Conservation (phyloP, 1,139 yeast genomes). For the Candida glucosophila region DNA sequence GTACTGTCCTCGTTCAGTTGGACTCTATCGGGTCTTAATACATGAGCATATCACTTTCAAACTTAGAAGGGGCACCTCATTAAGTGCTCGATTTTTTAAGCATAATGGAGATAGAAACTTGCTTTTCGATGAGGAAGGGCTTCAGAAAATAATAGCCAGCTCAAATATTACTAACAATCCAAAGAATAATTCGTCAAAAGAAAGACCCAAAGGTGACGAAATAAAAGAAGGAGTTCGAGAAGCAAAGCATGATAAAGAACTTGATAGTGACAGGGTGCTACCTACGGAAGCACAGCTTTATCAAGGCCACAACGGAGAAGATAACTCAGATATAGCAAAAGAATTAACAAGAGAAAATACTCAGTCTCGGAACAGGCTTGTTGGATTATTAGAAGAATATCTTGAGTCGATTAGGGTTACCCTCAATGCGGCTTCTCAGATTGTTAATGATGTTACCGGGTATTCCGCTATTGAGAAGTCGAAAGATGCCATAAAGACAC, state of each 20-base stretch:
- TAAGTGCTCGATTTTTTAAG: too few species aligned
- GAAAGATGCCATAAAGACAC: slow-evolving; percentile 48
- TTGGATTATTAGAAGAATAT: slow-evolving; percentile 39
- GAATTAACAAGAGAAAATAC: too few species aligned
- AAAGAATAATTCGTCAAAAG: not conserved
- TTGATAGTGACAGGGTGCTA: not conserved
- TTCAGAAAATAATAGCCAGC: slow-evolving; percentile 1
- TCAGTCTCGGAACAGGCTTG: too few species aligned
- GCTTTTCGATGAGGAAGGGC: slow-evolving; percentile 1
- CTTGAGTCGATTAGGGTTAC: slow-evolving; percentile 61
- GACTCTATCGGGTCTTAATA: too few species aligned
- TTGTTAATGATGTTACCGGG: slow-evolving; percentile 88
- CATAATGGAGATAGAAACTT: too few species aligned
- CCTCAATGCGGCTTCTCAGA: slow-evolving; percentile 59
- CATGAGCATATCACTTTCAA: too few species aligned
- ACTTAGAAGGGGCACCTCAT: too few species aligned
- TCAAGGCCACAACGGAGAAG: too few species aligned
- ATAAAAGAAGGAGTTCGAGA: not conserved
- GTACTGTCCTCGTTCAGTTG: too few species aligned
- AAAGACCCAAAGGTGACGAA: not conserved
- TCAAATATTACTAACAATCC: not conserved
- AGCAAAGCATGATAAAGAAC: not conserved
- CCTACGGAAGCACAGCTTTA: not conserved
- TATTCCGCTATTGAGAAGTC: slow-evolving; percentile 73
- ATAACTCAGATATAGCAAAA: too few species aligned